These are phyloP conservation scores for Umbelopsis ramanniana DNA, from an alignment of 192 early-diverging fungal genomes.

Conservation along the genomic window DNA sequence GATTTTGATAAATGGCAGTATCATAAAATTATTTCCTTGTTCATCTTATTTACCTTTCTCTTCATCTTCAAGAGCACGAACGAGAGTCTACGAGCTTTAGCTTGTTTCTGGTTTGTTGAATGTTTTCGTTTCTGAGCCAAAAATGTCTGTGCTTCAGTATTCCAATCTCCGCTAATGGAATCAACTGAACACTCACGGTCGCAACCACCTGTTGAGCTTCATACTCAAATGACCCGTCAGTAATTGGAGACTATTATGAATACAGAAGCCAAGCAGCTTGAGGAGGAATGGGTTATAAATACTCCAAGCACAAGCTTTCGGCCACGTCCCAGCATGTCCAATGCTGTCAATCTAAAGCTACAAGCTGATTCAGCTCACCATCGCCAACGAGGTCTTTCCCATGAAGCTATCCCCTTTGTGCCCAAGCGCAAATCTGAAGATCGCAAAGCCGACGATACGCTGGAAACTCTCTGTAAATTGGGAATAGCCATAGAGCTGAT, in stretches of 20 bases:
- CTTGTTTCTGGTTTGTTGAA: no score
- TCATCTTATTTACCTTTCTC: no score
- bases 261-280: slow-evolving; percentile 10
- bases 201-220: neutral
- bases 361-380: neutral
- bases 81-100: no score
- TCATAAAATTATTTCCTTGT: no score
- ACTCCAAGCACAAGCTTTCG: slow-evolving; percentile 2
- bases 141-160: neutral
- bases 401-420: neutral
- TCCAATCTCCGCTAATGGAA: neutral
- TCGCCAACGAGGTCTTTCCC: neutral
- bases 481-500: no score
- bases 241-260: slow-evolving; percentile 5
- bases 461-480: no score
- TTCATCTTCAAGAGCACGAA: no score
- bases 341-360: neutral
- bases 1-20: no score
- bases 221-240: neutral
- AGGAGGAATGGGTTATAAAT: slow-evolving; percentile 20
- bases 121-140: no score
- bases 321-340: neutral
- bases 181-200: neutral
- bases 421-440: neutral
- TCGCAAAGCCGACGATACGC: no score